A percentile compares a stretch with the other conserved stretches of the same genome.
phyloP scores from a whole-genome alignment of 257 asterid genomes.

The Salvia rosmarinus region DNA sequence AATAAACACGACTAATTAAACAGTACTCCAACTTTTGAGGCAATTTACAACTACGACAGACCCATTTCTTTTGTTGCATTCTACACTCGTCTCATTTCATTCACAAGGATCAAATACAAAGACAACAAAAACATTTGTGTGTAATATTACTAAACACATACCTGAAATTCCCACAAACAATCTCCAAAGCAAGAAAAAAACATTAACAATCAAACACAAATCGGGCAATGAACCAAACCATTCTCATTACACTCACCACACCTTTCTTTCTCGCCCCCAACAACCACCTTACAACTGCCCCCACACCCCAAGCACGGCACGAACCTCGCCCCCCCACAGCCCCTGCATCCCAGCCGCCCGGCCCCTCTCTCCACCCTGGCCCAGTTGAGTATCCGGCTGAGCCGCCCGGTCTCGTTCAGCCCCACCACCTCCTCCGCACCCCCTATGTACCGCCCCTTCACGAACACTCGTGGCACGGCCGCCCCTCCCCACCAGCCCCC shows the following conservation, averaged over 20 bases:
- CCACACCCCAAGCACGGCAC: slow-evolving; percentile 86
- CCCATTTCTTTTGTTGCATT: background rate
- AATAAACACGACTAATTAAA: too few relatives aligned
- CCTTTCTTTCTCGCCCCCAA: slow-evolving; percentile 48
- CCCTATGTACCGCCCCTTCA: slow-evolving; percentile 88
- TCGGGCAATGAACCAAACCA: slow-evolving; percentile 82
- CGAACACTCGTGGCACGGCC: slow-evolving; percentile 77
- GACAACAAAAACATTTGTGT: background rate
- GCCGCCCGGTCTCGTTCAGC: slow-evolving; percentile 68
- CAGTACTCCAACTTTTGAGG: too few relatives aligned
- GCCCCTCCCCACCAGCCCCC: slow-evolving; percentile 61
- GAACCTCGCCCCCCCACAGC: slow-evolving; percentile 91
- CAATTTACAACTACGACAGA: too few relatives aligned
- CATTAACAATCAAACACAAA: slow-evolving; percentile 19
- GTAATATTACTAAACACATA: background rate
- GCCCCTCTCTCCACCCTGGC: slow-evolving; percentile 82
- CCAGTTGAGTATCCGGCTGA: slow-evolving; percentile 77
- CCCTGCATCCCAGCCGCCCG: slow-evolving; percentile 80
- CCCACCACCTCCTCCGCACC: slow-evolving; percentile 79
- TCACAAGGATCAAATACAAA: background rate
- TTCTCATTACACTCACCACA: slow-evolving; percentile 90
- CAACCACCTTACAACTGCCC: slow-evolving; percentile 77
- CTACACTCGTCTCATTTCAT: background rate
- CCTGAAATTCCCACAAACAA: background rate
- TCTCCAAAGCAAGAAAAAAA: background rate